Evolutionary conservation across 1,139 yeast genomes (phyloP), one percentile per base, ranked within the genome.

Genomic region (Saccharomyces pastorianus): DNA sequence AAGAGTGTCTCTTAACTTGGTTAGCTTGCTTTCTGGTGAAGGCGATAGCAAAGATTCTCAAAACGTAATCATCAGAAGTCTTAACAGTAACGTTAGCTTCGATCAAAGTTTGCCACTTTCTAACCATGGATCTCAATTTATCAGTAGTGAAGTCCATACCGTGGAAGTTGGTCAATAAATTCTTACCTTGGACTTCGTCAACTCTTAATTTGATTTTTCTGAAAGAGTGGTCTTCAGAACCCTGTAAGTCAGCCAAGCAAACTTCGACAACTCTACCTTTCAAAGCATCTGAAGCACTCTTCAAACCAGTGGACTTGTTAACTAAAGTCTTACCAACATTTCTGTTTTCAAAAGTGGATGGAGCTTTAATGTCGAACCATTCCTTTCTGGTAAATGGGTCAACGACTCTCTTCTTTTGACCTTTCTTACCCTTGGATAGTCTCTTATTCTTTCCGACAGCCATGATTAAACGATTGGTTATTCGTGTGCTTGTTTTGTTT

Each of bases 361-460:
- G 96, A 66, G 96, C 96, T 82, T 88, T 88, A 80, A 88, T 85
- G 76, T 85, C 91, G 77, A 80, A 88, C 96, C 96, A 88, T 72
- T 88, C 96, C 81, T 88, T 88, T 76, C 87, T 86, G 84, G 93
- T 80, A 88, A 88, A 88, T 73, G 96, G 95, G 83, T 88, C 96
- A 68, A 87, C 91, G 75, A 84, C 89, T 85, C 84, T 88, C 91
- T 88, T 88, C 95, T 88, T 88, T 77, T 86, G 78, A 73, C 95
- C 95, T 80, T 88, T 88, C 89, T 88, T 88, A 77, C 95, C 95
- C 83, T 88, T 88, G 80, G 91, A 85, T 79, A 88, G 81, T 84
- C 96, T 85, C 90, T 88, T 88, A 79, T 88, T 88, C 88, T 88
- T 88, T 76, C 96, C 96, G 78, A 88, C 93, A 83, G 93, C 96